Percentiles rank a stretch among this genome's conserved stretches.
Evolutionary conservation across 1,284 basidiomycete genomes (phyloP).

Genomic region (Fomitopsis schrenkii): DNA sequence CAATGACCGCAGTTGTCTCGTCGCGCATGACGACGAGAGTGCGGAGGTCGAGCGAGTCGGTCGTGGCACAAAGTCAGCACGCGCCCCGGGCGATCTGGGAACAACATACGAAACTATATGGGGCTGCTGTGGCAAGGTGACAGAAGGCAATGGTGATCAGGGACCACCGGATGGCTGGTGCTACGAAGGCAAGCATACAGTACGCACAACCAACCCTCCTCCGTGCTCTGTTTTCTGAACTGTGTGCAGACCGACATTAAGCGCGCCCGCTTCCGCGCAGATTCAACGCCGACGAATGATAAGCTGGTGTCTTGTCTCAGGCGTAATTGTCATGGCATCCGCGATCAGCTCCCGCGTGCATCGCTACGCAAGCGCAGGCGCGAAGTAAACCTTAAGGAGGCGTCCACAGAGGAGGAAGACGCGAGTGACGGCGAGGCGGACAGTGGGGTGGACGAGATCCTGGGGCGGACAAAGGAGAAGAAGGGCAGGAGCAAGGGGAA

Average conservation of each 20-base stretch:
- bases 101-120: slow-evolving; percentile 51
- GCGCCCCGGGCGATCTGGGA: slow-evolving; percentile 20
- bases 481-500: slow-evolving; percentile 15
- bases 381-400: slow-evolving; percentile 23
- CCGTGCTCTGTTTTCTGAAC: background rate
- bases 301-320: slow-evolving; percentile 58
- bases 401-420: slow-evolving; percentile 22
- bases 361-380: slow-evolving; percentile 25
- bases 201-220: slow-evolving; percentile 28
- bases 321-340: slow-evolving; percentile 47
- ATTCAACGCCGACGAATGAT: slow-evolving; percentile 63
- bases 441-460: slow-evolving; percentile 32
- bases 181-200: slow-evolving; percentile 76
- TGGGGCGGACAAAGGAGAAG: slow-evolving; percentile 16
- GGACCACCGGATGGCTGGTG: slow-evolving; percentile 82
- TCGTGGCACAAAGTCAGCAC: slow-evolving; percentile 17
- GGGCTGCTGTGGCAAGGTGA: slow-evolving; percentile 66
- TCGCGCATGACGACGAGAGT: slow-evolving; percentile 53
- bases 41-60: slow-evolving; percentile 45
- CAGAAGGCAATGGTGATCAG: slow-evolving; percentile 71
- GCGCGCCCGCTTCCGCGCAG: slow-evolving; percentile 72
- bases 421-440: slow-evolving; percentile 27
- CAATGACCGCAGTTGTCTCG: slow-evolving; percentile 35
- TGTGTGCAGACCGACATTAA: slow-evolving; percentile 55
- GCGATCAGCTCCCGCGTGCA: slow-evolving; percentile 28